Percentiles rank a stretch among this genome's conserved stretches.
phyloP scores from a whole-genome alignment of 495 filamentous ascomycete genomes.

The Aspergillus cristatus region DNA sequence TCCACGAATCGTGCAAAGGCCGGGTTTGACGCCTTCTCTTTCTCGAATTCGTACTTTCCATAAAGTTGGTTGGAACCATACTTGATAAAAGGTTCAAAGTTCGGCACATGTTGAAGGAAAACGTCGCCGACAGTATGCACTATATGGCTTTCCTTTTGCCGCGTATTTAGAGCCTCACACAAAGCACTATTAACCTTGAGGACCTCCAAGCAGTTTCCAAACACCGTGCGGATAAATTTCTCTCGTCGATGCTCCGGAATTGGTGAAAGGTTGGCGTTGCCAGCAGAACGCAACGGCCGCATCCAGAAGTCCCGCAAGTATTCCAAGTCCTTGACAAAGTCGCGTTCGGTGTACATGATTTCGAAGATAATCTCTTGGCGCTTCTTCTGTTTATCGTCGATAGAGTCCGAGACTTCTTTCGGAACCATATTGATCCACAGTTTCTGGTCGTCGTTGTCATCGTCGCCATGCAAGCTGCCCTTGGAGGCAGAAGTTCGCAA shows the following conservation, averaged over 20 bases:
- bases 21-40: constrained; percentile 80
- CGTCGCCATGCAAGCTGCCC: constrained; percentile 71
- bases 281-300: constrained; percentile 66
- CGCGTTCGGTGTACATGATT: constrained; percentile 96
- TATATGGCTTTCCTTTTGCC: constrained; percentile 83
- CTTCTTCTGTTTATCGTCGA: constrained; percentile 89
- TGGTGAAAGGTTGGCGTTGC: constrained; percentile 60
- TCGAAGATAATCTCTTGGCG: constrained; percentile 97
- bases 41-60: constrained; percentile 96
- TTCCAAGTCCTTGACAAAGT: constrained; percentile 98
- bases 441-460: constrained; percentile 89
- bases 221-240: constrained; percentile 86
- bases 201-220: constrained; percentile 93
- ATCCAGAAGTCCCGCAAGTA: constrained; percentile 99
- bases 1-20: constrained; percentile 89
- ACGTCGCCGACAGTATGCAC: constrained; percentile 90
- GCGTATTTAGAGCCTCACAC: constrained; percentile 75
- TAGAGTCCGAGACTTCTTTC: constrained; percentile 83
- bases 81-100: constrained; percentile 91
- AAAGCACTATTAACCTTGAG: constrained; percentile 81
- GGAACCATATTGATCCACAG: constrained; percentile 99
- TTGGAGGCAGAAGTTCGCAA: constrained; percentile 74
- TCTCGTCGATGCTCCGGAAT: constrained; percentile 85
- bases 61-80: constrained; percentile 96
- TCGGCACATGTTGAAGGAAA: constrained; percentile 83